These are phyloP conservation scores for Ceratobasidium sp. DNA, from an alignment of 1,284 basidiomycete genomes.

Conservation along the genomic window DNA sequence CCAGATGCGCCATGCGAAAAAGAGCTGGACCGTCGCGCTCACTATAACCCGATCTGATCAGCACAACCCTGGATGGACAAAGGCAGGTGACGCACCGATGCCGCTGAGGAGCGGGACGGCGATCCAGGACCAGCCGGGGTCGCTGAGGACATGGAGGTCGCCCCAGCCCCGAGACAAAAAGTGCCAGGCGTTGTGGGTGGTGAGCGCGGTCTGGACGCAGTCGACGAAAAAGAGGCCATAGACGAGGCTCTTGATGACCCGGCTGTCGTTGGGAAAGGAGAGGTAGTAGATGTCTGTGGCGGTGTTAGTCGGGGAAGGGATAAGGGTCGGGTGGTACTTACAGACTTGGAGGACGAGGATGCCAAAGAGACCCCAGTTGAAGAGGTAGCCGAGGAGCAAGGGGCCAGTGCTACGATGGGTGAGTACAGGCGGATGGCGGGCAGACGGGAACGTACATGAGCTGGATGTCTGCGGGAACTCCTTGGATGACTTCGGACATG, in stretches of 20 bases:
- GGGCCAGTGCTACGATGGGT: conserved; percentile 31
- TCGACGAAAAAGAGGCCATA: conserved; percentile 45
- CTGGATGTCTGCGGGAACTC: conserved; percentile 43
- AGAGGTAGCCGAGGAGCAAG: conserved; percentile 45
- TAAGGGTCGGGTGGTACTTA: not conserved
- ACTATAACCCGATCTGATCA: conserved; percentile 21
- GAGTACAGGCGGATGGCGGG: conserved; percentile 8
- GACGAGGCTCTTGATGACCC: conserved; percentile 43
- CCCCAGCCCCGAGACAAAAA: conserved; percentile 45
- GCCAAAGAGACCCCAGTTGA: conserved; percentile 46
- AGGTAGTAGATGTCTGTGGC: conserved; percentile 45
- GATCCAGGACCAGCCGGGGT: conserved; percentile 46
- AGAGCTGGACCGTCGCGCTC: conserved; percentile 43
- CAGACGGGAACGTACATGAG: conserved; percentile 37
- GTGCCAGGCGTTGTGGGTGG: conserved; percentile 45
- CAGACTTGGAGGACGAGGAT: conserved; percentile 44
- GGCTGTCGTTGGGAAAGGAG: conserved; percentile 43
- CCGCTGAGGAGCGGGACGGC: conserved; percentile 45
- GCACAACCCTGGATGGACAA: not conserved
- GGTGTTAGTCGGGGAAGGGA: not conserved
- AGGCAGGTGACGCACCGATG: conserved; percentile 4
- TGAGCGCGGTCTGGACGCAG: conserved; percentile 43
- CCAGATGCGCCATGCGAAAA: conserved; percentile 46
- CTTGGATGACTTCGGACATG: conserved; percentile 41
- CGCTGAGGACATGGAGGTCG: conserved; percentile 39